A percentile compares a stretch with the other conserved stretches of the same genome.
These are phyloP conservation scores for Ramaria rubella DNA, from an alignment of 768 basidiomycete genomes.

Conservation along the genomic window DNA sequence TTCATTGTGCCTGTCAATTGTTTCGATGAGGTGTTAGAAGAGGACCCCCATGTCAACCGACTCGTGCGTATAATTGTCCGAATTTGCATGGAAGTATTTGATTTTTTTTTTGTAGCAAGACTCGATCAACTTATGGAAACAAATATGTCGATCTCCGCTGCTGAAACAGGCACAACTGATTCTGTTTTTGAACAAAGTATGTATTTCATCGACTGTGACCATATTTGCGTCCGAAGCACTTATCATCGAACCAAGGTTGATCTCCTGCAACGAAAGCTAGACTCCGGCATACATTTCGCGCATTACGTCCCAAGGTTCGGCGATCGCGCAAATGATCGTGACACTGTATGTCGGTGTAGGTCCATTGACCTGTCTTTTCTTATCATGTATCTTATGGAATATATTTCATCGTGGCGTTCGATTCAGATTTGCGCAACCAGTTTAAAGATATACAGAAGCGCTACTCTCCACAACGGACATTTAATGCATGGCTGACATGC, in stretches of 20 bases:
- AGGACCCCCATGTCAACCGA: constrained; percentile 58
- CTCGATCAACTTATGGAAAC: constrained; percentile 64
- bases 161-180: constrained; percentile 58
- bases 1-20: constrained; percentile 70
- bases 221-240: neutral
- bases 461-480: constrained; percentile 58
- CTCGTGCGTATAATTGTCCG: constrained; percentile 3
- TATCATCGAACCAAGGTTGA: constrained; percentile 28
- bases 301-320: constrained; percentile 71
- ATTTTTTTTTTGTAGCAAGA: constrained; percentile 54
- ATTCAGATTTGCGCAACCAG: constrained; percentile 68
- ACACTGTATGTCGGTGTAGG: constrained; percentile 63
- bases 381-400: neutral
- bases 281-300: constrained; percentile 55
- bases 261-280: constrained; percentile 64
- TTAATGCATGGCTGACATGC: constrained; percentile 69
- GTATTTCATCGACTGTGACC: neutral
- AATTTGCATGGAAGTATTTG: neutral
- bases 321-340: constrained; percentile 61
- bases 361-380: constrained; percentile 9
- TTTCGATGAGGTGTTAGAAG: constrained; percentile 62
- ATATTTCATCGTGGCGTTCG: neutral
- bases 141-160: constrained; percentile 58
- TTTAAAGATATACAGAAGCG: constrained; percentile 68
- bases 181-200: constrained; percentile 69